A percentile compares a stretch with the other conserved stretches of the same genome.
These are phyloP conservation scores for Plantago ovata DNA, from an alignment of 257 asterid species.

Conservation along the genomic window DNA sequence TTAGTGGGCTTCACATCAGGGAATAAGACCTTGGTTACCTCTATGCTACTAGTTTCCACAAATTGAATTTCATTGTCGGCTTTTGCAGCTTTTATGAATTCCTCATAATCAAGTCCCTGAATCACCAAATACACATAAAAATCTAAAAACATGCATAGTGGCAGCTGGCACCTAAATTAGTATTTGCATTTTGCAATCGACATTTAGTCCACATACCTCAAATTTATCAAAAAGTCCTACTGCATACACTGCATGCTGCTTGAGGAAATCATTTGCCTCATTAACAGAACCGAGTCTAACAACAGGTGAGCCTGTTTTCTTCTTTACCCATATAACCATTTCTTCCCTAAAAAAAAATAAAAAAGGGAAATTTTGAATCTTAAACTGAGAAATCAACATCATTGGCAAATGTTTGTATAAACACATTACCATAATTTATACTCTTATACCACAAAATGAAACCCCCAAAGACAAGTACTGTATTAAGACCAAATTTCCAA, in stretches of 20 bases:
- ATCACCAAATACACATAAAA: not conserved
- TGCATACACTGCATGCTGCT: conserved; percentile 61
- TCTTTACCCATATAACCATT: conserved; percentile 83
- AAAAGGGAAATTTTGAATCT: no score
- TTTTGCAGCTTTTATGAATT: conserved; percentile 69
- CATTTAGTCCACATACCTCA: conserved; percentile 48
- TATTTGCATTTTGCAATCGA: conserved; percentile 2
- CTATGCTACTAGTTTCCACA: conserved; percentile 65
- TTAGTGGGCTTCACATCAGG: conserved; percentile 36
- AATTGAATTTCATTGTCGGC: conserved; percentile 81
- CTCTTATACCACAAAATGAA: not conserved
- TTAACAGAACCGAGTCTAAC: conserved; percentile 45
- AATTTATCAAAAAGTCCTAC: conserved; percentile 68
- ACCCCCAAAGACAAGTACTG: no score
- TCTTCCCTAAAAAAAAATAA: conserved; percentile 60
- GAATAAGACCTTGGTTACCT: conserved; percentile 56
- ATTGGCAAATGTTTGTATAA: conserved; percentile 16
- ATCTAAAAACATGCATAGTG: not conserved
- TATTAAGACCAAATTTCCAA: not conserved
- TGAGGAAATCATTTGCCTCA: conserved; percentile 66
- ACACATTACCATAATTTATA: conserved; percentile 5
- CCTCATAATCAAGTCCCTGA: conserved; percentile 77
- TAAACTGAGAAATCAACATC: conserved; percentile 21
- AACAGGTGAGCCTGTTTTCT: conserved; percentile 84
- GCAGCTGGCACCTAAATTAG: not conserved